Conservation (phyloP, 2,329 filamentous ascomycete genomes). For the Aspergillus aculeatus region DNA sequence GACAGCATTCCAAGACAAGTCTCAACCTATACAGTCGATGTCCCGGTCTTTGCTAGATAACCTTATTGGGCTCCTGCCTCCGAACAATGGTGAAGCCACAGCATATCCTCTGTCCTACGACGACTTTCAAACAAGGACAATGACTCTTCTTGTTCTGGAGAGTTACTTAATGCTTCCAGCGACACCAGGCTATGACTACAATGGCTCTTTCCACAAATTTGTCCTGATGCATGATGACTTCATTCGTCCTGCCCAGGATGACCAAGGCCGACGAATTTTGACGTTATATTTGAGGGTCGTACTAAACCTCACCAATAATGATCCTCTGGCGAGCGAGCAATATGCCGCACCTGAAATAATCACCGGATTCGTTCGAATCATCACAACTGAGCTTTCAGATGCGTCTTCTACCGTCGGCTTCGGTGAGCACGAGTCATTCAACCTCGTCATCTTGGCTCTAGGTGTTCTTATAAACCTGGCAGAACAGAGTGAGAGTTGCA, state of each 20-base stretch:
- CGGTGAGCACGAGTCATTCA: constrained; percentile 59
- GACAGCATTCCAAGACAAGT: constrained; percentile 32
- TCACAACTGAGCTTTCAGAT: constrained; percentile 34
- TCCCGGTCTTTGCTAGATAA: constrained; percentile 26
- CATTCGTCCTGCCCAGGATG: constrained; percentile 30
- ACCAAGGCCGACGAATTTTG: constrained; percentile 27
- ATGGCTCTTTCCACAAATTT: constrained; percentile 30
- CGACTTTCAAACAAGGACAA: constrained; percentile 25
- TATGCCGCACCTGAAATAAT: constrained; percentile 55
- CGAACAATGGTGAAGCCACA: constrained; percentile 8
- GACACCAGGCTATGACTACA: constrained; percentile 27
- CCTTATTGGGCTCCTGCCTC: constrained; percentile 31
- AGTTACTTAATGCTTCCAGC: constrained; percentile 33
- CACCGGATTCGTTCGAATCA: constrained; percentile 36
- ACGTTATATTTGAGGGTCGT: constrained; percentile 64
- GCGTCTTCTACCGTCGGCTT: constrained; percentile 28
- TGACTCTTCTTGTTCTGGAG: constrained; percentile 40
- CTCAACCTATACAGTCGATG: constrained; percentile 28
- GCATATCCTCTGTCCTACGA: constrained; percentile 9
- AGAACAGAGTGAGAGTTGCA: constrained; percentile 69
- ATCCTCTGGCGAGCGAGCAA: constrained; percentile 63
- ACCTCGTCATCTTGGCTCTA: constrained; percentile 73
- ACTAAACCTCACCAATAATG: constrained; percentile 84
- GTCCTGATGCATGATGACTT: constrained; percentile 39
- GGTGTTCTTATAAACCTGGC: constrained; percentile 85